Evolutionary conservation across 2,329 filamentous ascomycete genomes (phyloP), one percentile per base, ranked within the genome.

Genomic region (Fusarium keratoplasticum): DNA sequence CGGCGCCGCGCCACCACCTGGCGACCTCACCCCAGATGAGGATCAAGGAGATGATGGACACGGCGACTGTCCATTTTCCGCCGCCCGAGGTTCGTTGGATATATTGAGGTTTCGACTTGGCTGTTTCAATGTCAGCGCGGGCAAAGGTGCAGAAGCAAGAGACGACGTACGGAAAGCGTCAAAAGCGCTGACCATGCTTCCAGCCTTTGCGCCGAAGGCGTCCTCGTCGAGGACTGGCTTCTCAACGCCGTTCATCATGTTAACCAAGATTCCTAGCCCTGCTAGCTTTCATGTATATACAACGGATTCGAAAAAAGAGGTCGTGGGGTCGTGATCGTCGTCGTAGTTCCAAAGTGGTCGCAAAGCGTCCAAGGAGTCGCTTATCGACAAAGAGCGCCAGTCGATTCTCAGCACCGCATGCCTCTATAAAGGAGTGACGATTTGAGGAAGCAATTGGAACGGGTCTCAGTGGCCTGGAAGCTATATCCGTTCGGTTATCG

Each of bases 91-190:
- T 97, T 74, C 92, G 90, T 55, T 93, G 92, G 64, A 96, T 92
- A 84, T 98, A 99, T 80, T 96, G 95, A 18, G 95, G 91, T 86
- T 98, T 98, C 63, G 96, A 94, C 88, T 99, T 98, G 76, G 96
- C 95, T 98, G 80, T 20, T 9, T 9, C 13, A n/a, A 18, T 52
- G 72, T 78, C 64, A 79, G 74, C 59, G 40, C 42, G 31, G 13
- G 61, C 22, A 47, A 40, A 16, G 47, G 27, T 38, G 10, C 18
- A 47, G 29, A 59, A 59, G 52, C 3, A 36, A 40, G 22, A 42
- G 50, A 31, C 94, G 81, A 31, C 94, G 81, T 90, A 98, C 95
- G 96, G 83, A 99, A 99, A 75, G 95, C 96, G 87, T 99, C 96
- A 84, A 99, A 99, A 69, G 96, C 95, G 83, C 92, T 92, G 79